phyloP scores from a whole-genome alignment of 805 yeast genomes.

The Kodamaea jinghongensis region DNA sequence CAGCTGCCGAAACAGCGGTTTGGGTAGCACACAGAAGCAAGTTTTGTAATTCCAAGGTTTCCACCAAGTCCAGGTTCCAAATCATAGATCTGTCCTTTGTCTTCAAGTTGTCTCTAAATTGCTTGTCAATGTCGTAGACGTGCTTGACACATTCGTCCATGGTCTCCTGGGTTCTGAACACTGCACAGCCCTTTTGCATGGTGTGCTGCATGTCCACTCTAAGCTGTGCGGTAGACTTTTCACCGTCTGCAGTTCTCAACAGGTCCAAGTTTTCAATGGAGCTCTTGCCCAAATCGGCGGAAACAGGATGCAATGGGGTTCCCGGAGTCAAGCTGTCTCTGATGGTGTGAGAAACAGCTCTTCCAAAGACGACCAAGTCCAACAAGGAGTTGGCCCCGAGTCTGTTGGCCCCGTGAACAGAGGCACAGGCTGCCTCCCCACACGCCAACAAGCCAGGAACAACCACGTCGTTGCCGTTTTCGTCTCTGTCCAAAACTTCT shows the following conservation, averaged over 20 bases:
- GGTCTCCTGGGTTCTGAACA: slow-evolving; percentile 89
- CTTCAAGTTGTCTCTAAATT: slow-evolving; percentile 64
- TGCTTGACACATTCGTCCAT: slow-evolving; percentile 87
- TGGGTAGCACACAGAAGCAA: slow-evolving; percentile 95
- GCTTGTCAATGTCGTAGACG: slow-evolving; percentile 70
- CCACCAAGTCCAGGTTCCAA: slow-evolving; percentile 97
- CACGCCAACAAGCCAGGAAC: slow-evolving; percentile 95
- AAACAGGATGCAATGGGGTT: slow-evolving; percentile 74
- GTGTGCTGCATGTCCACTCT: slow-evolving; percentile 91
- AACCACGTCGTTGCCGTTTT: slow-evolving; percentile 81
- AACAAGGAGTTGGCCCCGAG: slow-evolving; percentile 96
- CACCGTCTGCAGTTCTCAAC: slow-evolving; percentile 81
- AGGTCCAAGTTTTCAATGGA: slow-evolving; percentile 88
- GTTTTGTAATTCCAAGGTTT: slow-evolving; percentile 94
- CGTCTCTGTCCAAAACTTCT: slow-evolving; percentile 83
- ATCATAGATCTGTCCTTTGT: slow-evolving; percentile 96
- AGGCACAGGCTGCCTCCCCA: slow-evolving; percentile 99
- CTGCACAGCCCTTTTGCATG: slow-evolving; percentile 97
- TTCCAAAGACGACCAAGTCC: slow-evolving; percentile 96
- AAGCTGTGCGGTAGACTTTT: slow-evolving; percentile 79
- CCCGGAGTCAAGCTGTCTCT: slow-evolving; percentile 84
- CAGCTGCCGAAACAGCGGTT: slow-evolving; percentile 92
- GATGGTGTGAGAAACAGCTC: slow-evolving; percentile 95
- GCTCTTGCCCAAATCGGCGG: slow-evolving; percentile 84
- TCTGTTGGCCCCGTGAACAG: slow-evolving; percentile 99